Evolutionary conservation across 176 grass and related monocot species (phyloP).

Genomic region (Phoenix dactylifera): DNA sequence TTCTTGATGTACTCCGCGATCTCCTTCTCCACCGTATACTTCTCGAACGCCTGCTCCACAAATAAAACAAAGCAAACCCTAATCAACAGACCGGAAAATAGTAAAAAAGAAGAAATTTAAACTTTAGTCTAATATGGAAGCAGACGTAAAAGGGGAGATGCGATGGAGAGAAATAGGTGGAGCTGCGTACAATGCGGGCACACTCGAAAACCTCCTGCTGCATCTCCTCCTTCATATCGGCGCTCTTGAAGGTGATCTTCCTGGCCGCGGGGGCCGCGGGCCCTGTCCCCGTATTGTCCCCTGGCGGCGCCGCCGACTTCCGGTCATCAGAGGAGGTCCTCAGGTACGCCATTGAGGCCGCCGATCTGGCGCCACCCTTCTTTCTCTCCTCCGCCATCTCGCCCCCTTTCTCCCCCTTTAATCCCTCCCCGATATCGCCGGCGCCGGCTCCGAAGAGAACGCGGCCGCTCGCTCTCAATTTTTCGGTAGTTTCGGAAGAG

Average conservation of each 20-base stretch:
- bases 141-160: background rate
- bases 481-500: no score
- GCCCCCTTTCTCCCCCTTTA: background rate
- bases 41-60: constrained; percentile 58
- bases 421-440: background rate
- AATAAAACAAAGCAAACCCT: background rate
- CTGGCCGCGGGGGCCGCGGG: constrained; percentile 11
- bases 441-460: no score
- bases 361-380: constrained; percentile 19
- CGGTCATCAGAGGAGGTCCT: constrained; percentile 47
- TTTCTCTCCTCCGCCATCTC: constrained; percentile 64
- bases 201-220: constrained; percentile 76
- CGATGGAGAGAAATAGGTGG: background rate
- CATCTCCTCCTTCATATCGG: constrained; percentile 99
- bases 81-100: background rate
- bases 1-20: constrained; percentile 99
- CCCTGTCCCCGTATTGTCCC: constrained; percentile 1
- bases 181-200: constrained; percentile 56
- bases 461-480: no score
- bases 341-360: constrained; percentile 12
- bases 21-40: constrained; percentile 88
- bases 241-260: constrained; percentile 96
- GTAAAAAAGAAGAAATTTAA: background rate
- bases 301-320: constrained; percentile 28
- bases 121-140: background rate